Conservation (phyloP, 1,284 basidiomycete species). For the Ustanciosporium gigantosporum region DNA sequence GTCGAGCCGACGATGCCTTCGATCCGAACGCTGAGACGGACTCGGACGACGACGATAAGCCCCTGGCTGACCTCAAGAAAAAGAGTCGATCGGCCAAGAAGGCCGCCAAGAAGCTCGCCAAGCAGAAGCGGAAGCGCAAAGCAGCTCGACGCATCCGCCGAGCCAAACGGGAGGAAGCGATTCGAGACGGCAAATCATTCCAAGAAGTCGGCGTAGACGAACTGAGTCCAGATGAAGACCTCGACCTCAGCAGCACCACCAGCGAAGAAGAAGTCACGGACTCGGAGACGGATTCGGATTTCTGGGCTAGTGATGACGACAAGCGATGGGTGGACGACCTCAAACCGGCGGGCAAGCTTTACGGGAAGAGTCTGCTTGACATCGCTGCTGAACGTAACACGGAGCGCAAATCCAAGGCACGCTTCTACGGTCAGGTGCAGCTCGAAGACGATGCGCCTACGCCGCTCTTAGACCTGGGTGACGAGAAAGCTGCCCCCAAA, state of each 20-base stretch:
- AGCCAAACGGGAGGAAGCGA: slow-evolving; percentile 34
- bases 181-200: slow-evolving; percentile 36
- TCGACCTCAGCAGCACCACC: slow-evolving; percentile 41
- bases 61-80: slow-evolving; percentile 36
- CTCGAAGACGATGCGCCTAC: slow-evolving; percentile 29
- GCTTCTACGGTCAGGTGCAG: slow-evolving; percentile 54
- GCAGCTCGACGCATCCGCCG: slow-evolving; percentile 39
- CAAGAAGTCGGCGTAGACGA: slow-evolving; percentile 43
- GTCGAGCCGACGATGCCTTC: slow-evolving; percentile 30
- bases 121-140: slow-evolving; percentile 45
- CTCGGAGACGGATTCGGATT: slow-evolving; percentile 28
- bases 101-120: slow-evolving; percentile 37
- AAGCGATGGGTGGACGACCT: slow-evolving; percentile 50
- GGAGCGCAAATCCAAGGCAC: slow-evolving; percentile 27
- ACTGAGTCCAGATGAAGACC: slow-evolving; percentile 51
- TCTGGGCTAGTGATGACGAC: slow-evolving; percentile 47
- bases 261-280: slow-evolving; percentile 27
- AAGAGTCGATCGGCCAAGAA: slow-evolving; percentile 27
- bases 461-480: slow-evolving; percentile 10
- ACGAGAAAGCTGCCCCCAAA: background rate
- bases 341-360: slow-evolving; percentile 55
- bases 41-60: slow-evolving; percentile 35
- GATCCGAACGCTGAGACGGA: slow-evolving; percentile 10
- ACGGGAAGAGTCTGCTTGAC: slow-evolving; percentile 55
- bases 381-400: slow-evolving; percentile 32